These are phyloP conservation scores for Dacryopinax spathularia DNA, from an alignment of 768 basidiomycete genomes.

Conservation along the genomic window DNA sequence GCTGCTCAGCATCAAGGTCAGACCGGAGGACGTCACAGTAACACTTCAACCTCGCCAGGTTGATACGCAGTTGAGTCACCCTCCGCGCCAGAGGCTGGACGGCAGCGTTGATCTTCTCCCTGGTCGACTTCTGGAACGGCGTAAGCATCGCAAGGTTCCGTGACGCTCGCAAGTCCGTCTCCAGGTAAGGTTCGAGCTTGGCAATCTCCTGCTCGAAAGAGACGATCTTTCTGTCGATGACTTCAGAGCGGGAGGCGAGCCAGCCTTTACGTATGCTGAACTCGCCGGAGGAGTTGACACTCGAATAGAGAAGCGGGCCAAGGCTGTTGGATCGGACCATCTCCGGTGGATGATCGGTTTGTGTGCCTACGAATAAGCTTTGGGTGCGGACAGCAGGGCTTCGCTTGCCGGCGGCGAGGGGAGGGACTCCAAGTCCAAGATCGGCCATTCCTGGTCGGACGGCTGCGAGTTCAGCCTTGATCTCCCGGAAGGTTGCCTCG, in stretches of 20 bases:
- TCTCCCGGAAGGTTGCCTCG: slow-evolving; percentile 66
- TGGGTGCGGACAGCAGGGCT: background rate
- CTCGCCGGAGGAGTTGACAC: background rate
- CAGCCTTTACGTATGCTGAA: slow-evolving; percentile 1
- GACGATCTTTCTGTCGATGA: slow-evolving; percentile 45
- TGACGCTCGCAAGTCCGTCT: slow-evolving; percentile 52
- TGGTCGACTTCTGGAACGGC: slow-evolving; percentile 74
- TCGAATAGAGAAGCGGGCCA: background rate
- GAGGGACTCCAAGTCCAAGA: background rate
- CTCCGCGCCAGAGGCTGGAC: slow-evolving; percentile 50
- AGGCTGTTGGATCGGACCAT: background rate
- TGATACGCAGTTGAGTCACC: slow-evolving; percentile 52
- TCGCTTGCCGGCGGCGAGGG: background rate
- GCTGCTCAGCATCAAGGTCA: slow-evolving; percentile 61
- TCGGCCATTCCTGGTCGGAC: slow-evolving; percentile 20
- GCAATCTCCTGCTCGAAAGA: slow-evolving; percentile 49
- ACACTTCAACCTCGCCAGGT: slow-evolving; percentile 57
- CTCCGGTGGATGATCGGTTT: slow-evolving; percentile 5
- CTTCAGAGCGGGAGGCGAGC: slow-evolving; percentile 36
- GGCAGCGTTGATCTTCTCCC: slow-evolving; percentile 52
- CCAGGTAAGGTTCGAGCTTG: slow-evolving; percentile 42
- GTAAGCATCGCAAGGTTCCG: slow-evolving; percentile 74
- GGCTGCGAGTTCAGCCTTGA: slow-evolving; percentile 71
- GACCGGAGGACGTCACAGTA: slow-evolving; percentile 58
- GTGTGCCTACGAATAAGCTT: background rate